phyloP scores from a whole-genome alignment of 345 rosid genomes.

The Toxicodendron radicans region DNA sequence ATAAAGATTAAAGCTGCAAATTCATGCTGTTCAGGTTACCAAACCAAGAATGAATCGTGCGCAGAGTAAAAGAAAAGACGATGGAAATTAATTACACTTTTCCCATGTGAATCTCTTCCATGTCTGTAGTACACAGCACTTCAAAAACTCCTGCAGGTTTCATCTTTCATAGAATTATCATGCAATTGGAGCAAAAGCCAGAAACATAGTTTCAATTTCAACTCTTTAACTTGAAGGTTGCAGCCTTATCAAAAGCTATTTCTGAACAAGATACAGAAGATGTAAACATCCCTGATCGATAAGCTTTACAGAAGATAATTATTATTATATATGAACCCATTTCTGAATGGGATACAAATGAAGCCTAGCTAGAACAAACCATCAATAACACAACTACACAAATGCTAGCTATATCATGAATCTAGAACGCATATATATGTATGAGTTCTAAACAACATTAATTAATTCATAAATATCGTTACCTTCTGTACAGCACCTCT shows the following conservation, averaged over 20 bases:
- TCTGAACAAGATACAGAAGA: neutral
- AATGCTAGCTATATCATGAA: neutral
- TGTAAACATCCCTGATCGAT: neutral
- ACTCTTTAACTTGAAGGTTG: neutral
- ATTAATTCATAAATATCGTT: neutral
- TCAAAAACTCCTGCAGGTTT: too few species aligned
- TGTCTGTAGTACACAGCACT: too few species aligned
- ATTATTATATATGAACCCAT: neutral
- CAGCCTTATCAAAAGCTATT: neutral
- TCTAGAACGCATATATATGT: neutral
- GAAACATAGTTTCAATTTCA: neutral
- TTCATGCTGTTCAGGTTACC: too few species aligned
- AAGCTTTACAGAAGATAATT: too few species aligned
- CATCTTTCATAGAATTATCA: too few species aligned
- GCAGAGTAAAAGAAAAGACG: too few species aligned
- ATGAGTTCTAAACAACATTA: neutral
- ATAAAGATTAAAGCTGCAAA: too few species aligned
- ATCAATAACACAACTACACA: neutral
- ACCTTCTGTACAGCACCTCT: conserved; percentile 16
- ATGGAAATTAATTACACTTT: too few species aligned
- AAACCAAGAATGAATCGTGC: too few species aligned
- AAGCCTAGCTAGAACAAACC: neutral
- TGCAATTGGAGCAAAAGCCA: neutral
- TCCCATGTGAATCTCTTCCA: too few species aligned
- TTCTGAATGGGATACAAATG: conserved; percentile 1